Evolutionary conservation across 139 green algal species (phyloP).

Genomic region (Tetraselmis chui): DNA sequence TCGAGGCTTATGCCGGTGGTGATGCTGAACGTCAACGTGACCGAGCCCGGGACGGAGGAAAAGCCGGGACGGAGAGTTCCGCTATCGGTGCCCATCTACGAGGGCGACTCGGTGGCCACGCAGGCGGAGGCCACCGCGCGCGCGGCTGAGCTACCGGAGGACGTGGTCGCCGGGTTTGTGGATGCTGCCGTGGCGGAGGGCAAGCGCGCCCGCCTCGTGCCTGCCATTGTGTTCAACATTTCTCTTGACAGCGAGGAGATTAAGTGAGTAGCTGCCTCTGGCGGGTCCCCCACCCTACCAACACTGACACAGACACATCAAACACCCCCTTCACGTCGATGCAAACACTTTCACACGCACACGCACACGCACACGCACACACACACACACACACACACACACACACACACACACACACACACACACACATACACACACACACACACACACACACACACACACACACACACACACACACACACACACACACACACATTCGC

Average conservation of each 20-base stretch:
- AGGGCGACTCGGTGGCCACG: not conserved
- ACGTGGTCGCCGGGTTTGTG: not conserved
- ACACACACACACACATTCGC: too few relatives aligned
- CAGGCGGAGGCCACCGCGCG: not conserved
- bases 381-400: too few relatives aligned
- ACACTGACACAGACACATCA: too few relatives aligned
- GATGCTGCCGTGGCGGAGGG: not conserved
- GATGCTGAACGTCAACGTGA: not conserved
- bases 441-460: too few relatives aligned
- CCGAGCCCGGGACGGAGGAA: not conserved
- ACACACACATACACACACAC: too few relatives aligned
- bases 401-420: too few relatives aligned
- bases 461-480: too few relatives aligned
- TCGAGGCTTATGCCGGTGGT: not conserved
- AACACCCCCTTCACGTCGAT: too few relatives aligned
- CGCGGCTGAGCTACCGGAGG: not conserved
- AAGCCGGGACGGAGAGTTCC: not conserved
- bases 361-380: too few relatives aligned
- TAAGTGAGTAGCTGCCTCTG: not conserved
- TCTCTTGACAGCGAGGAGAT: not conserved
- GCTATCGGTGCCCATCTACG: not conserved
- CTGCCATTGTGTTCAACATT: not conserved
- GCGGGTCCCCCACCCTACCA: too few relatives aligned
- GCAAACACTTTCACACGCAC: too few relatives aligned
- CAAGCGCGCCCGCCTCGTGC: not conserved